Percentiles rank a stretch among this genome's conserved stretches.
Evolutionary conservation across 106 monocot genomes (phyloP).

Genomic region (Allium sativum): DNA sequence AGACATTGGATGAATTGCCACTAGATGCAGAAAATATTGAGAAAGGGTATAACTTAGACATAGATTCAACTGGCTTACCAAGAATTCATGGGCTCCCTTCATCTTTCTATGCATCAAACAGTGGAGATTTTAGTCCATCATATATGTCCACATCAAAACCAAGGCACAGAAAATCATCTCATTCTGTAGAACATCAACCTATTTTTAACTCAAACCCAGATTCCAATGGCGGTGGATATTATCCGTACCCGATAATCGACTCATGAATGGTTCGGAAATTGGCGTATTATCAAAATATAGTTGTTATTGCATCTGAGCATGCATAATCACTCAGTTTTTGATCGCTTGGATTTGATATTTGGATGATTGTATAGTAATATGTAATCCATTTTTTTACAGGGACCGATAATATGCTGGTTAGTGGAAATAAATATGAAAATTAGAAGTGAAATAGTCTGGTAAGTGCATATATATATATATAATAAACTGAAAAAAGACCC

Average conservation of each 20-base stretch:
- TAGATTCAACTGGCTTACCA: conserved; percentile 50
- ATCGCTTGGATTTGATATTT: no score
- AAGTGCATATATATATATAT: no score
- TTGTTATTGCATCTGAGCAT: no score
- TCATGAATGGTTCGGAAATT: neutral
- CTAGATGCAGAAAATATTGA: conserved; percentile 62
- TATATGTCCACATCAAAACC: conserved; percentile 31
- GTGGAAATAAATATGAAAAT: no score
- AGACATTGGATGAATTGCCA: conserved; percentile 67
- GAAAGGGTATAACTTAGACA: conserved; percentile 38
- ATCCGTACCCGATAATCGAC: conserved; percentile 2
- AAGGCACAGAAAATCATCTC: conserved; percentile 30
- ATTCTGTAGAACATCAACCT: conserved; percentile 39
- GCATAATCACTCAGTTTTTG: no score
- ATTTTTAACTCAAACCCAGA: conserved; percentile 16
- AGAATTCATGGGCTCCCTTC: conserved; percentile 35
- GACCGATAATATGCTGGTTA: no score
- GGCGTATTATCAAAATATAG: no score
- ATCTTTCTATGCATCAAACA: conserved; percentile 18
- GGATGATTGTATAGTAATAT: no score
- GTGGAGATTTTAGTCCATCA: conserved; percentile 12
- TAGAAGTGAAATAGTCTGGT: no score
- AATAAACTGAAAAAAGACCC: no score
- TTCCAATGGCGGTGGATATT: conserved; percentile 17
- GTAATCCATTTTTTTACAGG: no score